A percentile compares a stretch with the other conserved stretches of the same genome.
phyloP scores from a whole-genome alignment of 1,284 basidiomycete species.

The Ganoderma lucidum region DNA sequence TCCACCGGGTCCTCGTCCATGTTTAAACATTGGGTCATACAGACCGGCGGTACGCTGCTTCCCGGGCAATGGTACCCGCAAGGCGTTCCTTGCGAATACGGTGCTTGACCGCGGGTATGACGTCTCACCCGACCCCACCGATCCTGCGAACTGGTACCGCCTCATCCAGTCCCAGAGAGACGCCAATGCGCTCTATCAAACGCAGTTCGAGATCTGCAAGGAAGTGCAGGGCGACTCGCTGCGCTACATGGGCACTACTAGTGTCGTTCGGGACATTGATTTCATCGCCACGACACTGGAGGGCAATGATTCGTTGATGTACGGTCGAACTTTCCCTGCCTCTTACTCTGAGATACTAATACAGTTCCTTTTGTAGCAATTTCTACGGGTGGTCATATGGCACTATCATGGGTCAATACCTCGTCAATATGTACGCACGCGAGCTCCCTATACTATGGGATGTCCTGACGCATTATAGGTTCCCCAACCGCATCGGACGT shows the following conservation, averaged over 20 bases:
- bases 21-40: neutral
- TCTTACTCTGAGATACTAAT: conserved; percentile 11
- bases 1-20: too few relatives aligned
- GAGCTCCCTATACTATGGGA: too few relatives aligned
- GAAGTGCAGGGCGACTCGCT: conserved; percentile 50
- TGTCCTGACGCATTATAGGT: conserved; percentile 19
- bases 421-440: conserved; percentile 41
- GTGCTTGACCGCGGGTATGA: conserved; percentile 47
- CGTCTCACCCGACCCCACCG: conserved; percentile 41
- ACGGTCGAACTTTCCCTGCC: conserved; percentile 34
- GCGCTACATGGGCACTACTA: conserved; percentile 53
- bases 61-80: conserved; percentile 32
- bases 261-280: conserved; percentile 52
- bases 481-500: conserved; percentile 36
- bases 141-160: conserved; percentile 38
- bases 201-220: conserved; percentile 46
- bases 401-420: conserved; percentile 37
- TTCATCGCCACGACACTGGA: conserved; percentile 49
- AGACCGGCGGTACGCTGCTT: conserved; percentile 49
- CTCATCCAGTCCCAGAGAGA: conserved; percentile 46
- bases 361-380: conserved; percentile 27
- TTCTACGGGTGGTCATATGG: conserved; percentile 39
- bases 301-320: conserved; percentile 51
- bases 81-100: conserved; percentile 47
- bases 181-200: conserved; percentile 44